phyloP scores from a whole-genome alignment of 164 flowering plant species.

The Aristolochia californica region DNA sequence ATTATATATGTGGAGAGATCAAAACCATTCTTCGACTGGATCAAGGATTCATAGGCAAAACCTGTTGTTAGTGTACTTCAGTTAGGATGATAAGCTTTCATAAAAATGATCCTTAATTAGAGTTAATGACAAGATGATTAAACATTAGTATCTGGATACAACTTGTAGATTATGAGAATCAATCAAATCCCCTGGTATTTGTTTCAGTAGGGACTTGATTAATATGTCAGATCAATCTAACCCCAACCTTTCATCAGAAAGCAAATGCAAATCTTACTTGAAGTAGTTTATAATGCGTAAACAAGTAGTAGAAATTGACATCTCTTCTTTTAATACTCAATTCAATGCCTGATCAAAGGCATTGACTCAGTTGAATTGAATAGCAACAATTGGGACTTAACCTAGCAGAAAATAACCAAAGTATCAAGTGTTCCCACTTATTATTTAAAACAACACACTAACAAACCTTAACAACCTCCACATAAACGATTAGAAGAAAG shows the following conservation, averaged over 20 bases:
- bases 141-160: too few species aligned
- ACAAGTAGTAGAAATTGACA: neutral
- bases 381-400: neutral
- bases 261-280: conserved; percentile 1
- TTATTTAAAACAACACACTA: neutral
- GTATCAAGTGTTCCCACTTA: neutral
- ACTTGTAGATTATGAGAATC: too few species aligned
- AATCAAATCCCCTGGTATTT: too few species aligned
- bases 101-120: neutral
- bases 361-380: neutral
- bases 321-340: neutral
- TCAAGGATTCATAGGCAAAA: neutral
- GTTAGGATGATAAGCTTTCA: neutral
- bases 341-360: conserved; percentile 1
- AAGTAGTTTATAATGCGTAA: neutral
- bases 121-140: neutral
- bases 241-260: neutral
- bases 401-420: neutral
- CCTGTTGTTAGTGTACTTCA: neutral
- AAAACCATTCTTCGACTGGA: neutral
- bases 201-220: too few species aligned
- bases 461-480: neutral
- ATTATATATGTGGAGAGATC: neutral
- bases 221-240: neutral
- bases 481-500: too few species aligned